Base-by-base conservation (phyloP, 331 rosid species). In the Malus hybrid region DNA sequence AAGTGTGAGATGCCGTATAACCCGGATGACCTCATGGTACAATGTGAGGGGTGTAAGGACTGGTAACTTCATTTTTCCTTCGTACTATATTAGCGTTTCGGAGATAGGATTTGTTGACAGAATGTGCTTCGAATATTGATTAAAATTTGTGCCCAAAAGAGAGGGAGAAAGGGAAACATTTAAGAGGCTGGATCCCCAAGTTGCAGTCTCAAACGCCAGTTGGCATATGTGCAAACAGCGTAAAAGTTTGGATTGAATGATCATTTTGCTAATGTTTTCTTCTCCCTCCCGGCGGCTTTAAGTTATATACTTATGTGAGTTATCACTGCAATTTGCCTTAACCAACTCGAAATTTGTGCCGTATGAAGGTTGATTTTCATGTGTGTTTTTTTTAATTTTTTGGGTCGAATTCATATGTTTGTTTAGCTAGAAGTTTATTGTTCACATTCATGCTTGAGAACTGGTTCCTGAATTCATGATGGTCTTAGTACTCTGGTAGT, bases 1-100 rank as follows among this genome's bases (percentile, higher is more conserved):
- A 93, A 88, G 80, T 93, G 98, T n/a, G 98, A 93, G 83, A 93
- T 93, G 98, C 98, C 98, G 65, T 91, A 89, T 75, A 93, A 93
- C 77, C 98, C 98, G 29, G 98, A 93, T 65, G 97, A 89, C 75
- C 97, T 91, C 67, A 91, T 91, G 97, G 93, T 91, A 77, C 94
- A 91, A 75, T 91, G 97, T 71, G 97, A 91, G 74, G 97, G 88
- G 42, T 93, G 98, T 86, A 89, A 89, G 84, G 96, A 89, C 78
- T 89, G 96, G 92, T 89, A 81, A 79, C 81, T 33, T 70, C 72
- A 44, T 36, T 39, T 3, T 18, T 48, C 72, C 63, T 34, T 81
- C n/a, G 15, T 4, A 24, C 3, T 26, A 7, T 4, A 42, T 22
- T 57, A 53, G 55, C 6, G 56, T 72, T 72, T 72, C 9, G 15